Percentiles rank a stretch among this genome's conserved stretches.
phyloP scores from a whole-genome alignment of 2,329 filamentous ascomycete species.

The Cadophora sp. region DNA sequence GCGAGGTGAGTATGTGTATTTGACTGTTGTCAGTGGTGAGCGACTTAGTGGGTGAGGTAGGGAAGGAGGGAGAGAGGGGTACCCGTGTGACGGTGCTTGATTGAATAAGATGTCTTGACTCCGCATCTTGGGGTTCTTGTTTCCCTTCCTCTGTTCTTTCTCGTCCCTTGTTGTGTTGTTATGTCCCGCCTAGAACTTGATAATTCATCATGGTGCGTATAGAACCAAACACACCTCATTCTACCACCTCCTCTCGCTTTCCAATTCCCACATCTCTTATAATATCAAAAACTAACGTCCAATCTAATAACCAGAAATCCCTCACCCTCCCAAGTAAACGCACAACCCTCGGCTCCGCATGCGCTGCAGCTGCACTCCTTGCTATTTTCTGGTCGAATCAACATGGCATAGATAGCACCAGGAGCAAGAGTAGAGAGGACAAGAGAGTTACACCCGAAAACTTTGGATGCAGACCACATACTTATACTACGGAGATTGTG shows the following conservation, averaged over 20 bases:
- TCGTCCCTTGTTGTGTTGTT: not conserved
- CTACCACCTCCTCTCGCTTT: not conserved
- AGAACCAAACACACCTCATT: too few relatives aligned
- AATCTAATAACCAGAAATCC: not conserved
- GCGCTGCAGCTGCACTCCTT: not conserved
- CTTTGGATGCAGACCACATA: conserved; percentile 27
- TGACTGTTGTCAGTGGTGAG: not conserved
- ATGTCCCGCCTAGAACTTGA: too few relatives aligned
- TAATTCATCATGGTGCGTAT: too few relatives aligned
- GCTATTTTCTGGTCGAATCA: conserved; percentile 11
- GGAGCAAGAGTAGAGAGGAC: not conserved
- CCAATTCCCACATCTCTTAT: not conserved
- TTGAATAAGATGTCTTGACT: conserved; percentile 10
- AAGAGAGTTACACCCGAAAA: not conserved
- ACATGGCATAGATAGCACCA: not conserved
- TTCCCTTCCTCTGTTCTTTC: not conserved
- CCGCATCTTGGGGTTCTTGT: not conserved
- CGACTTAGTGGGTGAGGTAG: not conserved
- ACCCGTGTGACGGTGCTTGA: not conserved
- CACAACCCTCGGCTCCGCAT: not conserved
- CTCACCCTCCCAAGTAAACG: not conserved
- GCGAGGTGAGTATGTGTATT: not conserved
- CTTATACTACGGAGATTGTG: conserved; percentile 37
- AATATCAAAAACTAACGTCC: not conserved
- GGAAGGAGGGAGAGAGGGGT: not conserved